phyloP scores from a whole-genome alignment of 1,284 basidiomycete species.

The Leccinum subspadiceum region DNA sequence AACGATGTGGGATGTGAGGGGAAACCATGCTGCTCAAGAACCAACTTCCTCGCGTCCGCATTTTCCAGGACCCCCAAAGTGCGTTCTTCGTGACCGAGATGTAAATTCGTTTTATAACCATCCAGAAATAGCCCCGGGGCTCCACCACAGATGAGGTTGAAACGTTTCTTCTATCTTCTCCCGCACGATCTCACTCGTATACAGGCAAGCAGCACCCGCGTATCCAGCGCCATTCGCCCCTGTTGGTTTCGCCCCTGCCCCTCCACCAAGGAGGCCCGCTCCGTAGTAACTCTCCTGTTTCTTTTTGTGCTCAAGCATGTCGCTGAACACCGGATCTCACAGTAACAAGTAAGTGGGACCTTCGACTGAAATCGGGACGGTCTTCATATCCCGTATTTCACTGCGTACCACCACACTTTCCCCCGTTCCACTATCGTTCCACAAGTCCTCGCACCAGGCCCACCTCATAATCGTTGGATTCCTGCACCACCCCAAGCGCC shows the following conservation, averaged over 20 bases:
- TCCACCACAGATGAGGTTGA: conserved; percentile 20
- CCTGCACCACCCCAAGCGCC: neutral
- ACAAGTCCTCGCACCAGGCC: neutral
- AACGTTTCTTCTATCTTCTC: neutral
- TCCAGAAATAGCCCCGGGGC: conserved; percentile 10
- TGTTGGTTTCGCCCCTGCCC: conserved; percentile 14
- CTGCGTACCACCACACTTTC: conserved; percentile 30
- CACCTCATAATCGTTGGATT: neutral
- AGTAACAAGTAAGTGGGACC: conserved; percentile 27
- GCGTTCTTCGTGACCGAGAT: conserved; percentile 6
- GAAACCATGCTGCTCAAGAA: conserved; percentile 13
- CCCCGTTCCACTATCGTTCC: conserved; percentile 22
- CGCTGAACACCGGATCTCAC: conserved; percentile 5
- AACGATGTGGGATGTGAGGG: conserved; percentile 31
- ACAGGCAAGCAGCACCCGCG: conserved; percentile 18
- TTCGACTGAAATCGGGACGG: conserved; percentile 6
- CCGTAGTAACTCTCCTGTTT: conserved; percentile 19
- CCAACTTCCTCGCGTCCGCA: conserved; percentile 15
- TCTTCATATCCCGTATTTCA: conserved; percentile 21
- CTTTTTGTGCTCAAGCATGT: neutral
- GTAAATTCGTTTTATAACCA: conserved; percentile 1
- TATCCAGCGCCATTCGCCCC: conserved; percentile 21
- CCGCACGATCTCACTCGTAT: neutral
- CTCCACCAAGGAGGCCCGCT: conserved; percentile 15
- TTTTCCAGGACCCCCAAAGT: conserved; percentile 19